phyloP scores from a whole-genome alignment of 1,139 yeast genomes.

The Saccharomycopsis crataegensis region DNA sequence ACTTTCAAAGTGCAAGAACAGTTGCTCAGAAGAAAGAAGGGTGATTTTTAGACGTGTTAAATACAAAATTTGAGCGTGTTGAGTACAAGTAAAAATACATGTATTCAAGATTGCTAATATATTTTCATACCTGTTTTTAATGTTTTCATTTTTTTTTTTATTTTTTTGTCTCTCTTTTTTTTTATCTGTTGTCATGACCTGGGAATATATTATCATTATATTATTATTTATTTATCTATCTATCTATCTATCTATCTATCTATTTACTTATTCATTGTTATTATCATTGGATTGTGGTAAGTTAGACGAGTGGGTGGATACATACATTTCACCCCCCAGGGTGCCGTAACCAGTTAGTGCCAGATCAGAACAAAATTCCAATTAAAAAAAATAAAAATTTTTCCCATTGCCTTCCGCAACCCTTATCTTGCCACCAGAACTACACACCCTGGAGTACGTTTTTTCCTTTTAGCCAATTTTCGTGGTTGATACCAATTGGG shows the following conservation, averaged over 20 bases:
- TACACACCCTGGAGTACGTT: too few species aligned
- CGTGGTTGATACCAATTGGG: neutral
- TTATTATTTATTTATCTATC: too few species aligned
- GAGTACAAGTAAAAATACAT: too few species aligned
- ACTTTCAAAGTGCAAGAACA: constrained; percentile 48
- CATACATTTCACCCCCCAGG: too few species aligned
- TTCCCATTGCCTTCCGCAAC: neutral
- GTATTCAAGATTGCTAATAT: neutral
- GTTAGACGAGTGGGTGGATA: too few species aligned
- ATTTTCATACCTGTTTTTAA: neutral
- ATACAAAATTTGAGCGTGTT: too few species aligned
- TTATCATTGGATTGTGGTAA: too few species aligned
- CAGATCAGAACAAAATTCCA: too few species aligned
- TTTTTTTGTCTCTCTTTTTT: neutral
- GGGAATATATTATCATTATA: too few species aligned
- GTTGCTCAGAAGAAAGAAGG: constrained; percentile 39
- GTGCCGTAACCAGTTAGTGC: neutral
- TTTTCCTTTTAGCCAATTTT: neutral
- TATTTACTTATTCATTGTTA: too few species aligned
- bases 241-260: too few species aligned
- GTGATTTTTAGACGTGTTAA: constrained; percentile 2
- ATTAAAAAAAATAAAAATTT: neutral
- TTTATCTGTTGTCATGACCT: neutral
- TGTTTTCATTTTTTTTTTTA: neutral
- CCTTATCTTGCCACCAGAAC: neutral